Evolutionary conservation across 371 early-diverging fungal genomes (phyloP), one percentile per base, ranked within the genome.

Genomic region (Fennellomyces sp.): DNA sequence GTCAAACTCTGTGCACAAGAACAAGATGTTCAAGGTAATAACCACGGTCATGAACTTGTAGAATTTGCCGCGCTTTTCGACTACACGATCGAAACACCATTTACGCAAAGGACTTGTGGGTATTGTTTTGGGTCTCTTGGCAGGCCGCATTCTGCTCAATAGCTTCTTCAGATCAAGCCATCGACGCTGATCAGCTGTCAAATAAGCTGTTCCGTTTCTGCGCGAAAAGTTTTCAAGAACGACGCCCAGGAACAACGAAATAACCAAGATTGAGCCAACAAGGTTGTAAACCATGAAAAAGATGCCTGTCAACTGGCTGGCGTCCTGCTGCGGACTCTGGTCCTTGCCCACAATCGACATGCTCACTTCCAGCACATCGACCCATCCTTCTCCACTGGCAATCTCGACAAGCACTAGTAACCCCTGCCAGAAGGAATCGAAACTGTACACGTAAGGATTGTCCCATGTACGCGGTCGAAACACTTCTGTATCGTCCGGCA

Each of bases 331-430:
- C 2, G 77, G 74, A 33, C 72, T 69, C n/a, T 65, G 53, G 39
- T 85, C 83, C n/a, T 69, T 67, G n/a, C 85, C 83, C 0, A 58
- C 68, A 3, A 87, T 71, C 28, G 74, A 62, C 78, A 89, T 88
- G 35, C 85, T 79, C 0, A 80, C 73, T 4, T 70, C 63, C 75
- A 88, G 68, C 2, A 89, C 89, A 55, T 86, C 84, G 2, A 81
- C 71, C 91, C 91, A 90, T 4, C 88, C 88, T 65, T 90, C 91
- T 41, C 88, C 87, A 23, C 88, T 87, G 1, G 83, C 74, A 68
- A 86, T 85, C 58, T 87, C 88, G 42, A 90, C 82, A 1, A 90
- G 65, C 31, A 88, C 82, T 53, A 87, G 56, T 35, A 89, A 66
- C 0, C 85, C 82, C 0, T 69, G 61, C 52, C 80, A 74, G 68